A percentile compares a stretch with the other conserved stretches of the same genome.
Evolutionary conservation across 78 protist species (phyloP).

Genomic region (Isochrysis galbana): DNA sequence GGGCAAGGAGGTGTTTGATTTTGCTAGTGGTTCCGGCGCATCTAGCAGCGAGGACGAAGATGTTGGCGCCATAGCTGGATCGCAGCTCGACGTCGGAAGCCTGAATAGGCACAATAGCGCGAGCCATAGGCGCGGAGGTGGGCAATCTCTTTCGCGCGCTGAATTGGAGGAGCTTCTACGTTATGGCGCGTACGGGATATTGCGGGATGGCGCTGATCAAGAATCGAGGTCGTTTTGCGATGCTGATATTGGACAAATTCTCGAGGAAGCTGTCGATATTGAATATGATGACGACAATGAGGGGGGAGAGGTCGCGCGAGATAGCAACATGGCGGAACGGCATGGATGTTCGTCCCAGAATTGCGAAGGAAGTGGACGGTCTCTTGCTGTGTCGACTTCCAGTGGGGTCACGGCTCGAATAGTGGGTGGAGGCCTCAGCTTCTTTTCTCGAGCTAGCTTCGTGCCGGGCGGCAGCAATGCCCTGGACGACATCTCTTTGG

Average conservation of each 20-base stretch:
- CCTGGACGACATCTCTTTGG: background rate
- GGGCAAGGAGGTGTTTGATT: background rate
- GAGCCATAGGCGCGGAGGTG: too few species aligned
- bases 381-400: too few species aligned
- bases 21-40: too few species aligned
- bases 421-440: background rate
- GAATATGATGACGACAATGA: background rate
- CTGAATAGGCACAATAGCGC: too few species aligned
- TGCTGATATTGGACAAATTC: slow-evolving; percentile 76
- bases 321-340: background rate
- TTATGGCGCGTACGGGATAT: slow-evolving; percentile 72
- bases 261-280: slow-evolving; percentile 51
- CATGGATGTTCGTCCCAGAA: background rate
- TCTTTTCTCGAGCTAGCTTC: slow-evolving; percentile 51
- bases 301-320: background rate
- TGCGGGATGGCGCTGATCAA: slow-evolving; percentile 50
- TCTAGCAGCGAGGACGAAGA: too few species aligned
- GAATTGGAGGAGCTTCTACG: background rate
- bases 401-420: too few species aligned
- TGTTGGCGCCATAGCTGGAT: too few species aligned
- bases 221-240: slow-evolving; percentile 62
- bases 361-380: too few species aligned
- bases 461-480: slow-evolving; percentile 24
- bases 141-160: background rate
- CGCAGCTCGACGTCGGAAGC: too few species aligned